Evolutionary conservation across 345 rosid genomes (phyloP), one percentile per base, ranked within the genome.

Genomic region (Geranium brycei): DNA sequence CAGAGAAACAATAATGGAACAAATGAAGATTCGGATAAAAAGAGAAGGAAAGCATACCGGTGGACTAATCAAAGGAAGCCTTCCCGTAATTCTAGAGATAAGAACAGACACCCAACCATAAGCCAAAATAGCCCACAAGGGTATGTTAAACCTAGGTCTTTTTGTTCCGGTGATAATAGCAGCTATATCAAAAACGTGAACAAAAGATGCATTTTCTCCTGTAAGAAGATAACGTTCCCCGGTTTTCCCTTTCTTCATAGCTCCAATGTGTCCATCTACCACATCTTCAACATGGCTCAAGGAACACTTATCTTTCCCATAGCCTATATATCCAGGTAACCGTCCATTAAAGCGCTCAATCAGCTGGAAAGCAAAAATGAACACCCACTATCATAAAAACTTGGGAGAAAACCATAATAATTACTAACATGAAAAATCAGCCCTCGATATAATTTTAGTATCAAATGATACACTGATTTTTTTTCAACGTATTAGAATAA

Each of bases 141-240:
- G 98, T 71, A 89, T 75, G 74, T 63, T 68, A 60, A 89, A 84
- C 58, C 62, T 82, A 16, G 95, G 96, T 67, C 57, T 85, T 4
- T 70, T 75, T 18, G 93, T 87, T 68, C 64, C 74, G 30, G 93
- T 82, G 68, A 89, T 75, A 55, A 82, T 62, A 35, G 96, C 96
- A 73, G 88, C 87, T 69, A 92, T 67, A 72, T 92, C 87, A 60
- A 92, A 89, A 47, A 87, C 79, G 40, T 63, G 84, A 71, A 41
- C 79, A 59, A 87, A 85, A 6, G 98, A 85, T 55, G 89, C 89
- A 66, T 87, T 92, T 70, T 92, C 96, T 19, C 98, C 96, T 0
- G 96, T 80, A 17, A 92, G 98, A 13, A 87, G 75, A 71, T 87
- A 92, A 78, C 96, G 82, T 66, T 87, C 91, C 31, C 95, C 96